phyloP scores from a whole-genome alignment of 2,329 filamentous ascomycete species.

The Colletotrichum liriopes region DNA sequence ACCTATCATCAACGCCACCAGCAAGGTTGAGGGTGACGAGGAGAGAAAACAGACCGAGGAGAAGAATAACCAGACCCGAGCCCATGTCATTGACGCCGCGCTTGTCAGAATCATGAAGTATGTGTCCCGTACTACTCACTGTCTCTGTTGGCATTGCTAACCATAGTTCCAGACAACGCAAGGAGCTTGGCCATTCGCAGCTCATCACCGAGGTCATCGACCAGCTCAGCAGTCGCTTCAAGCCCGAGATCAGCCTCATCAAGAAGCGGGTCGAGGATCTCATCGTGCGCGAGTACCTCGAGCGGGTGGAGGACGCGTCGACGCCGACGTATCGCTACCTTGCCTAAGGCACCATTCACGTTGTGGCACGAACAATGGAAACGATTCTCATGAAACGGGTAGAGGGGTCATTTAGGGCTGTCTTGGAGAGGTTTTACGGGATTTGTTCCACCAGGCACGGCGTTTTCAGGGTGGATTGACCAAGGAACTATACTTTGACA shows the following conservation, averaged over 20 bases:
- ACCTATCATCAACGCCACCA: constrained; percentile 84
- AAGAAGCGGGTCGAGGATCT: constrained; percentile 87
- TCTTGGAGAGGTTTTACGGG: constrained; percentile 4
- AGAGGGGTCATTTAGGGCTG: constrained; percentile 13
- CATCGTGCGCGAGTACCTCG: constrained; percentile 83
- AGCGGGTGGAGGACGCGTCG: constrained; percentile 79
- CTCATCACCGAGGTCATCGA: constrained; percentile 80
- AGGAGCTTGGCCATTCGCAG: constrained; percentile 78
- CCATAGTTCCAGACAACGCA: constrained; percentile 73
- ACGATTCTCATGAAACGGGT: constrained; percentile 15
- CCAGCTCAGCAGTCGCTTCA: constrained; percentile 80
- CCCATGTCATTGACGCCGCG: constrained; percentile 81
- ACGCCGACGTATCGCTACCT: constrained; percentile 80
- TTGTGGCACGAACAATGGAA: constrained; percentile 5
- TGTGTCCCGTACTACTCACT: constrained; percentile 52
- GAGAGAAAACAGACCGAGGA: constrained; percentile 81
- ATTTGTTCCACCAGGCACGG: constrained; percentile 16
- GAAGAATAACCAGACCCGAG: constrained; percentile 81
- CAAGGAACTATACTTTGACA: neutral
- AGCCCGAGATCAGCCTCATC: constrained; percentile 82
- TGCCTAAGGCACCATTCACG: constrained; percentile 63
- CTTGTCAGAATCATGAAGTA: constrained; percentile 91
- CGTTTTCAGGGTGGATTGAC: constrained; percentile 11
- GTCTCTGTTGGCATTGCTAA: constrained; percentile 48
- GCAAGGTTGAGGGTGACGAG: constrained; percentile 85